A percentile compares a stretch with the other conserved stretches of the same genome.
Conservation (phyloP, 2,329 filamentous ascomycete species). For the Neobulgaria alba region DNA sequence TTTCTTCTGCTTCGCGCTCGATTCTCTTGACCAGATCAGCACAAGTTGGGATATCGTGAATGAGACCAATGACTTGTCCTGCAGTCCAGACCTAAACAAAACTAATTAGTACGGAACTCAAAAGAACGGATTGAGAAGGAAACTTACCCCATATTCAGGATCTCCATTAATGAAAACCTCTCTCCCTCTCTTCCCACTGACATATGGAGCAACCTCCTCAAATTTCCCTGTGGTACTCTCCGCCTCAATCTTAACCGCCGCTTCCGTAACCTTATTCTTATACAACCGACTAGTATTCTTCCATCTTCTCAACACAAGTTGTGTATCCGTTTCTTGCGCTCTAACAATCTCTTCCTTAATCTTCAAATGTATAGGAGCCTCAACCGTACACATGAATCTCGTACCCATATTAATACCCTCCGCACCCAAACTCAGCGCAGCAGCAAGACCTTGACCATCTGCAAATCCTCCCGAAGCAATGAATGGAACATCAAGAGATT, state of each 20-base stretch:
- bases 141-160: conserved; percentile 74
- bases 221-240: conserved; percentile 83
- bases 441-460: conserved; percentile 86
- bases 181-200: conserved; percentile 83
- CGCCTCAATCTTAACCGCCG: conserved; percentile 74
- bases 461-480: conserved; percentile 95
- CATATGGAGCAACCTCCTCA: conserved; percentile 73
- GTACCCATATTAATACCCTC: conserved; percentile 99
- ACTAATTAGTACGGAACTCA: no score
- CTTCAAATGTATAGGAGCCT: conserved; percentile 84
- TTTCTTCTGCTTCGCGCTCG: conserved; percentile 64
- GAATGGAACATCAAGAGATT: conserved; percentile 78
- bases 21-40: conserved; percentile 61
- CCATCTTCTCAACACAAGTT: conserved; percentile 82
- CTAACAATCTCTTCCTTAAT: conserved; percentile 91
- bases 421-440: conserved; percentile 80
- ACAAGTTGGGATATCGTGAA: conserved; percentile 76
- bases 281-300: conserved; percentile 85
- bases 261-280: conserved; percentile 77
- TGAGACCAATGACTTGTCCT: conserved; percentile 80
- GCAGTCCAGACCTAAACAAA: conserved; percentile 84
- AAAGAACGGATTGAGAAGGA: conserved; percentile 6
- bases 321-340: conserved; percentile 83
- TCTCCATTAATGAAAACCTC: conserved; percentile 92
- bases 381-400: conserved; percentile 91